Evolutionary conservation across 345 rosid genomes (phyloP).

Genomic region (Camelina laxa): DNA sequence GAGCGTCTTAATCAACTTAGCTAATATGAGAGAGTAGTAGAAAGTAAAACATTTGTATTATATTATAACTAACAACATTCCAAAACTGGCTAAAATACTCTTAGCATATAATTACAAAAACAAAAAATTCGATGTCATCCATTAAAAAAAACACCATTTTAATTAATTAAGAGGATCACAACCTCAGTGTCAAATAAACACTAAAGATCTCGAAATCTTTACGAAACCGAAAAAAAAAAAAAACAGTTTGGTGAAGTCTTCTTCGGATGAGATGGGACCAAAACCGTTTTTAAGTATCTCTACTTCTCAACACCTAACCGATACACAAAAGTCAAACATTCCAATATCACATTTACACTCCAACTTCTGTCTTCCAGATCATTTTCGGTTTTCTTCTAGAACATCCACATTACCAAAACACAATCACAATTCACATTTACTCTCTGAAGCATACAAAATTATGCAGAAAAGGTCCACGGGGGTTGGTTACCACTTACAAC

Average conservation of each 20-base stretch:
- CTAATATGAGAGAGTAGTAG: neutral
- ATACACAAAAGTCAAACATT: slow-evolving; percentile 39
- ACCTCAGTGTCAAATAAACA: neutral
- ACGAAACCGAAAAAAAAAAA: neutral
- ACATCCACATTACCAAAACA: slow-evolving; percentile 18
- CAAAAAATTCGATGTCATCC: slow-evolving; percentile 1
- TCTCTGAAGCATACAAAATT: neutral
- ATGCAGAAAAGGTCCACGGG: slow-evolving; percentile 32
- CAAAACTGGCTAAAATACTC: neutral
- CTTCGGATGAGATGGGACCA: slow-evolving; percentile 35
- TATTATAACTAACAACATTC: neutral
- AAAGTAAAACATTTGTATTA: neutral
- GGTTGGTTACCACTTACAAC: slow-evolving; percentile 4
- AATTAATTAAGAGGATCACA: neutral
- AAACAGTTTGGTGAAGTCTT: slow-evolving; percentile 15
- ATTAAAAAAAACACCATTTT: neutral
- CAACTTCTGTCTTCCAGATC: neutral
- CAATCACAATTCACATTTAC: neutral
- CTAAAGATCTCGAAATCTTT: neutral
- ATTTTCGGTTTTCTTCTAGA: slow-evolving; percentile 7
- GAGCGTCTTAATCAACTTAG: slow-evolving; percentile 4
- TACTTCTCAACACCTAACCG: slow-evolving; percentile 36
- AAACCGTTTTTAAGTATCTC: neutral
- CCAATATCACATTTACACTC: slow-evolving; percentile 34
- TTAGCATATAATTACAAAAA: neutral